Evolutionary conservation across 352 stramenopile genomes (phyloP).

Genomic region (Discostella stelligera): DNA sequence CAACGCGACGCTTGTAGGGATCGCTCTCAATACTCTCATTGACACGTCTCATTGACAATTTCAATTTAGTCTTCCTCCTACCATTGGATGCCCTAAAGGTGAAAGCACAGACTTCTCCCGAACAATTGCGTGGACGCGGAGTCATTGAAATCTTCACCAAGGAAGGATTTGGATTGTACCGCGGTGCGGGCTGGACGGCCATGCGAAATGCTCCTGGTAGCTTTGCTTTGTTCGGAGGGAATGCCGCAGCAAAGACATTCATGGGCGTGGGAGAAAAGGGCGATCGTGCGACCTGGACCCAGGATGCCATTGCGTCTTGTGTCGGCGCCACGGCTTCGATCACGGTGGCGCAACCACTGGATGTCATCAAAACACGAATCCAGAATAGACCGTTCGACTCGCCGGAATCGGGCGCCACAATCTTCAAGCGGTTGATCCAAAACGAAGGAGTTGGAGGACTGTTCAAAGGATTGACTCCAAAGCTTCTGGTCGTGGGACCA

Average conservation of each 20-base stretch:
- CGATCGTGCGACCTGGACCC: conserved; percentile 49
- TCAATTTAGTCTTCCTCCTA: conserved; percentile 85
- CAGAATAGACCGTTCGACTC: conserved; percentile 92
- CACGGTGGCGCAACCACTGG: conserved; percentile 88
- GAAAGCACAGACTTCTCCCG: conserved; percentile 92
- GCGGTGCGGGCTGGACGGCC: conserved; percentile 88
- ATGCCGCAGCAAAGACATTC: conserved; percentile 88
- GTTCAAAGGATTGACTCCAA: conserved; percentile 94
- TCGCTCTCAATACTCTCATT: no score
- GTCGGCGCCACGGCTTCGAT: conserved; percentile 70
- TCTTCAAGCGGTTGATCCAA: conserved; percentile 91
- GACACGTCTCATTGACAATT: no score
- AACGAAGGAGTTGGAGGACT: conserved; percentile 89
- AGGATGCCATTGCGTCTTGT: conserved; percentile 63
- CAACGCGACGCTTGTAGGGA: no score
- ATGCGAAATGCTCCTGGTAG: conserved; percentile 92
- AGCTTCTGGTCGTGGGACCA: conserved; percentile 91
- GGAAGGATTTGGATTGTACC: conserved; percentile 90
- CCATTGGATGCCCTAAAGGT: conserved; percentile 96
- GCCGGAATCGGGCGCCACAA: conserved; percentile 87
- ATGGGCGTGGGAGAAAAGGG: conserved; percentile 69
- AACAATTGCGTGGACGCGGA: conserved; percentile 88
- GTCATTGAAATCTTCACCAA: conserved; percentile 90
- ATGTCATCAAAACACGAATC: conserved; percentile 95
- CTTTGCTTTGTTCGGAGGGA: conserved; percentile 93